Percentiles rank a stretch among this genome's conserved stretches.
phyloP scores from a whole-genome alignment of 2,329 filamentous ascomycete species.

The Akanthomyces lecanii region DNA sequence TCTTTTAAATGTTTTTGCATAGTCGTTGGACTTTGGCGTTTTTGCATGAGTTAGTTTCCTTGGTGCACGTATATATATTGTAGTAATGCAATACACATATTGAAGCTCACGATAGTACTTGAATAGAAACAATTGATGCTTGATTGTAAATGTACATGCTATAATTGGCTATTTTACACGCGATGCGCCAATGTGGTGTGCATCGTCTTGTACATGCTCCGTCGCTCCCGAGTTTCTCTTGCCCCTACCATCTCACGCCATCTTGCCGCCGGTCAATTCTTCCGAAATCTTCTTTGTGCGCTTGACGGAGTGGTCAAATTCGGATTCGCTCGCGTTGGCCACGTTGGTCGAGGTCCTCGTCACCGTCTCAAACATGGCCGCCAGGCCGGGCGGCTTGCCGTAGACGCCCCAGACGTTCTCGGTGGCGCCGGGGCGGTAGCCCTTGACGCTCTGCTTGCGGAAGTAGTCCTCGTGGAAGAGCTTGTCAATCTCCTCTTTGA shows the following conservation, averaged over 20 bases:
- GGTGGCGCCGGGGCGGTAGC: constrained; percentile 31
- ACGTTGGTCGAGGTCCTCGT: constrained; percentile 33
- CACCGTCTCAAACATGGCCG: constrained; percentile 39
- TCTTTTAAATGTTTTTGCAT: constrained; percentile 1
- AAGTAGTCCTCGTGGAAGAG: constrained; percentile 67
- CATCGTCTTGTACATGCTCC: constrained; percentile 10
- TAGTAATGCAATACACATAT: neutral
- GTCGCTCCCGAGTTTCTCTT: neutral
- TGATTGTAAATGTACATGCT: constrained; percentile 15
- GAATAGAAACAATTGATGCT: neutral
- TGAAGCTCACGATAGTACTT: neutral
- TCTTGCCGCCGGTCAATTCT: constrained; percentile 56
- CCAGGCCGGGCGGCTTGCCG: constrained; percentile 42
- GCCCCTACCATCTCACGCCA: constrained; percentile 33
- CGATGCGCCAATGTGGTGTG: neutral
- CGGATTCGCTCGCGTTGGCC: constrained; percentile 34
- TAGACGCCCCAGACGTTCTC: constrained; percentile 51
- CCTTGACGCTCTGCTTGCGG: constrained; percentile 31
- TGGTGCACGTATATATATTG: constrained; percentile 5
- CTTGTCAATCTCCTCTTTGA: constrained; percentile 67
- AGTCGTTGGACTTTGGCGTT: constrained; percentile 8
- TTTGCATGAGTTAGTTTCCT: neutral
- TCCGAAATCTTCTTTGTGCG: constrained; percentile 54
- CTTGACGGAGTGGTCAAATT: constrained; percentile 43
- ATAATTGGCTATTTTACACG: constrained; percentile 14